Conservation (phyloP, 1,139 yeast species). For the Kurtzmaniella quercitrusa region DNA sequence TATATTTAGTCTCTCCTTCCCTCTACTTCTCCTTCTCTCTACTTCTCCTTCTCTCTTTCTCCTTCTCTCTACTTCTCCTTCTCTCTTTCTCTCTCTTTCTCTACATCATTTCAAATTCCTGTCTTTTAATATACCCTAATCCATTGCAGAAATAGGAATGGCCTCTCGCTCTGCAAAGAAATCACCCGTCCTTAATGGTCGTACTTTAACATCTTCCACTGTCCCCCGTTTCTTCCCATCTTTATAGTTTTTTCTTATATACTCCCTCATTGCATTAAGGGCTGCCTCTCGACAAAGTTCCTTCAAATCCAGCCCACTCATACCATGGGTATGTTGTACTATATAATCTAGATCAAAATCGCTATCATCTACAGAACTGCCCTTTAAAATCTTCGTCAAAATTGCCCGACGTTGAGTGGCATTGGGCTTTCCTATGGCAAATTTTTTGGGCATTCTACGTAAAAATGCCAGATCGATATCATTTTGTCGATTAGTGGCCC, state of each 20-base stretch:
- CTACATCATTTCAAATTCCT: too few relatives aligned
- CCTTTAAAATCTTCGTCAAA: slow-evolving; percentile 59
- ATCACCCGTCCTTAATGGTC: slow-evolving; percentile 45
- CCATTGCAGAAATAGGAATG: slow-evolving; percentile 31
- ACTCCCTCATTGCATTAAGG: slow-evolving; percentile 82
- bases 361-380: slow-evolving; percentile 51
- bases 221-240: slow-evolving; percentile 35
- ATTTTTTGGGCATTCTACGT: slow-evolving; percentile 89
- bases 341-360: slow-evolving; percentile 60
- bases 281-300: slow-evolving; percentile 95
- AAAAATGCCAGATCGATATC: slow-evolving; percentile 92
- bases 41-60: too few relatives aligned
- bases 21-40: too few relatives aligned
- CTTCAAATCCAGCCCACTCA: slow-evolving; percentile 87
- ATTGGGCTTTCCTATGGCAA: slow-evolving; percentile 74
- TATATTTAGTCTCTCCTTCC: too few relatives aligned
- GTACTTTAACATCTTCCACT: slow-evolving; percentile 18
- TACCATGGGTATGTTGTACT: slow-evolving; percentile 64
- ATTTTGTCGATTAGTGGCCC: slow-evolving; percentile 90
- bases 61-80: neutral
- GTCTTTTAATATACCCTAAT: too few relatives aligned
- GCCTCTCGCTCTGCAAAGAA: slow-evolving; percentile 31
- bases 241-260: slow-evolving; percentile 49
- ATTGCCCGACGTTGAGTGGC: slow-evolving; percentile 67
- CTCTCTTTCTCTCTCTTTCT: too few relatives aligned